Percentiles rank a stretch among this genome's conserved stretches.
Conservation (phyloP, 1,284 basidiomycete genomes). For the Tilletia caries region DNA sequence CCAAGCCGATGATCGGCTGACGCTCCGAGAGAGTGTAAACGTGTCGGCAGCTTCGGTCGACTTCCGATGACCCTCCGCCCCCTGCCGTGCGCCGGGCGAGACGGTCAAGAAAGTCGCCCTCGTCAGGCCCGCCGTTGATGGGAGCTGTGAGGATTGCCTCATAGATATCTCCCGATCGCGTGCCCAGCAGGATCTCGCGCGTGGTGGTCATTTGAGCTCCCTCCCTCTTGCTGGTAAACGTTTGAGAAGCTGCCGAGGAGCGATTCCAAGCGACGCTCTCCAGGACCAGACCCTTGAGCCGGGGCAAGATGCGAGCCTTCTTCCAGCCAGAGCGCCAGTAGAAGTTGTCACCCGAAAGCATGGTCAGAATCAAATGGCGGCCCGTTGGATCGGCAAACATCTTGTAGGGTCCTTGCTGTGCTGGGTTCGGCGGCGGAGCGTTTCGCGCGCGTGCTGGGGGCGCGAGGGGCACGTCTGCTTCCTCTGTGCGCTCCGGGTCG, state of each 20-base stretch:
- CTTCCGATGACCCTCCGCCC: conserved; percentile 19
- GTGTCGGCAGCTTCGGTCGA: conserved; percentile 39
- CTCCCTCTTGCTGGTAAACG: background rate
- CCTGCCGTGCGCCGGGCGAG: conserved; percentile 45
- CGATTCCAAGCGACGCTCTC: conserved; percentile 89
- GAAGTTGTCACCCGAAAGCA: conserved; percentile 85
- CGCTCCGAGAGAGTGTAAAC: conserved; percentile 41
- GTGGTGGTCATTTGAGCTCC: conserved; percentile 56
- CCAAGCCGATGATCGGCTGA: conserved; percentile 44
- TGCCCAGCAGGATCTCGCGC: conserved; percentile 82
- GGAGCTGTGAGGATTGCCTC: conserved; percentile 67
- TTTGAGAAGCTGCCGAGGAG: background rate
- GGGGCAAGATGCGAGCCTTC: conserved; percentile 46
- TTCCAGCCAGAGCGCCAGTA: conserved; percentile 61
- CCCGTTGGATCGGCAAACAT: conserved; percentile 73
- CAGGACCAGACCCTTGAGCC: conserved; percentile 75
- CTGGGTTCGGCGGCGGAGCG: conserved; percentile 33
- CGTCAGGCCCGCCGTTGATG: conserved; percentile 56
- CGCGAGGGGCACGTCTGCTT: conserved; percentile 44
- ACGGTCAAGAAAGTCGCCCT: conserved; percentile 49
- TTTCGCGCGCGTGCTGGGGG: conserved; percentile 34
- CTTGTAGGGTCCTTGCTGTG: conserved; percentile 23
- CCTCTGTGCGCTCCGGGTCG: conserved; percentile 42
- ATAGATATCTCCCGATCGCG: conserved; percentile 52
- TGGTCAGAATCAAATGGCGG: conserved; percentile 80